Conservation (phyloP, 805 yeast genomes). For the Pichia heedii region DNA sequence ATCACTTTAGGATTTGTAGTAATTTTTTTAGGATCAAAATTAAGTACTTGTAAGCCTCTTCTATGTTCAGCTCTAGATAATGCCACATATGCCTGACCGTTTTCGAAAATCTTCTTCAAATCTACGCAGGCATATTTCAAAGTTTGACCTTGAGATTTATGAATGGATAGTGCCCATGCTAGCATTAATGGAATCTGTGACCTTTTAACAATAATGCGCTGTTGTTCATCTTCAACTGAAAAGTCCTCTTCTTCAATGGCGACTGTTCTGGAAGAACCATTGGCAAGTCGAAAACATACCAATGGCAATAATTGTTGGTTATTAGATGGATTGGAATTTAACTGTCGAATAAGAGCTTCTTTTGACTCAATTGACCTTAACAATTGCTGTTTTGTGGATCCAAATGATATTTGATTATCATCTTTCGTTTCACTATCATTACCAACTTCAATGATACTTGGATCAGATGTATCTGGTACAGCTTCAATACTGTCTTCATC, state of each 20-base stretch:
- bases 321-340: constrained; percentile 2
- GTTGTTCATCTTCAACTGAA: constrained; percentile 68
- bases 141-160: constrained; percentile 93
- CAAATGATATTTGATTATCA: neutral
- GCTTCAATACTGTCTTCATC: neutral
- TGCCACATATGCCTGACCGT: constrained; percentile 95
- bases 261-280: constrained; percentile 65
- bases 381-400: neutral
- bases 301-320: constrained; percentile 42
- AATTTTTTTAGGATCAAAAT: constrained; percentile 58
- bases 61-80: constrained; percentile 75
- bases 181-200: constrained; percentile 77
- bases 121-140: constrained; percentile 70
- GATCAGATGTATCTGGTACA: neutral
- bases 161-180: constrained; percentile 97
- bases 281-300: constrained; percentile 65
- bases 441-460: neutral
- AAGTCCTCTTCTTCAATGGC: constrained; percentile 77
- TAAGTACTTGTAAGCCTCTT: constrained; percentile 71
- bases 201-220: constrained; percentile 59
- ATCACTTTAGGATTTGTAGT: constrained; percentile 63
- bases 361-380: neutral
- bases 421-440: neutral
- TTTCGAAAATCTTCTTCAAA: constrained; percentile 66
- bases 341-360: neutral